Percentiles rank a stretch among this genome's conserved stretches.
These are phyloP conservation scores for Angomonas ambiguus DNA, from an alignment of 208 protist species.

Conservation along the genomic window DNA sequence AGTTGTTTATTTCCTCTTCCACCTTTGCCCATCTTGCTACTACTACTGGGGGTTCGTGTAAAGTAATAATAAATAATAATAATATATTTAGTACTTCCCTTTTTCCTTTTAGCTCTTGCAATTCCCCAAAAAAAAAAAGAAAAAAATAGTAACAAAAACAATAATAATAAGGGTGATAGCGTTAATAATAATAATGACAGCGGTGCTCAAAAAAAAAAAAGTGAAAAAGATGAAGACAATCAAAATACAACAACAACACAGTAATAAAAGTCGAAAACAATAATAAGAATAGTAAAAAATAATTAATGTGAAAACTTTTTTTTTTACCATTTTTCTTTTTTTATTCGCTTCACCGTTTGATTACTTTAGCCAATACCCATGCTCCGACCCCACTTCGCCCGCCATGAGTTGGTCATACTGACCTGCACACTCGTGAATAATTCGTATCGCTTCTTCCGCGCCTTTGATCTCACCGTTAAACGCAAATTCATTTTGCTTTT, in stretches of 20 bases:
- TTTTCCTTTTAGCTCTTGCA: not conserved
- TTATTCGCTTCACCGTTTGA: not conserved
- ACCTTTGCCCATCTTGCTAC: constrained; percentile 17
- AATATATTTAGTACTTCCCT: constrained; percentile 7
- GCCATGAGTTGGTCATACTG: constrained; percentile 56
- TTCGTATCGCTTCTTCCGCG: constrained; percentile 50
- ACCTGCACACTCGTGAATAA: constrained; percentile 47
- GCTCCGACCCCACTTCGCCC: constrained; percentile 23
- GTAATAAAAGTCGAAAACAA: not conserved
- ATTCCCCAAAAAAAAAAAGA: not conserved
- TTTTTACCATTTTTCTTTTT: constrained; percentile 5
- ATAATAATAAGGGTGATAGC: not conserved
- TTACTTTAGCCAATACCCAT: constrained; percentile 56
- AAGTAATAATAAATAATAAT: not conserved
- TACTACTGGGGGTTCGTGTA: not conserved
- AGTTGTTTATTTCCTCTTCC: constrained; percentile 28
- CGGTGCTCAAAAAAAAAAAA: constrained; percentile 8
- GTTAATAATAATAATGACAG: too few species aligned
- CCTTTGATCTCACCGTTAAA: constrained; percentile 58
- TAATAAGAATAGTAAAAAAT: not conserved
- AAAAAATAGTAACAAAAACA: not conserved
- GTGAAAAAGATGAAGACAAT: not conserved
- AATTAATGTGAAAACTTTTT: not conserved
- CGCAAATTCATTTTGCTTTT: constrained; percentile 83
- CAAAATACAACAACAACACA: not conserved